Conservation (phyloP, 768 basidiomycete species). For the Auriscalpium vulgare region DNA sequence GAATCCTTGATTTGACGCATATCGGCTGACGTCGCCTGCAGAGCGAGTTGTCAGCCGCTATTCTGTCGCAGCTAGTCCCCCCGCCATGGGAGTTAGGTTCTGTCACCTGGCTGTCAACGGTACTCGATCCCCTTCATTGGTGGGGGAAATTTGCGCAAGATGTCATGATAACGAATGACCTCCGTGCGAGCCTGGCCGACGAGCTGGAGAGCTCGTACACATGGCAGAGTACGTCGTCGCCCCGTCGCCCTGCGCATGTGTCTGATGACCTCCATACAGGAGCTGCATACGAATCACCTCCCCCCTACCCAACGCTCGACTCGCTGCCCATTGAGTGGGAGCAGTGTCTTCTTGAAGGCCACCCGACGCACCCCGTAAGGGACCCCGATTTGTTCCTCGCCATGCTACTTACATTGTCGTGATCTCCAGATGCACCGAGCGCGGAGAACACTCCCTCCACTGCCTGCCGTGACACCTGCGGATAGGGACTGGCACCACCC, state of each 20-base stretch:
- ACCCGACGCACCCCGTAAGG: constrained; percentile 51
- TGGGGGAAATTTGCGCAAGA: constrained; percentile 38
- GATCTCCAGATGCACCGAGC: constrained; percentile 46
- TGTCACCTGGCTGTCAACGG: constrained; percentile 19
- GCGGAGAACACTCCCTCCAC: constrained; percentile 26
- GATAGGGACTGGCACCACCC: constrained; percentile 44
- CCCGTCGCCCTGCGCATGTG: background rate
- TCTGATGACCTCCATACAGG: constrained; percentile 20
- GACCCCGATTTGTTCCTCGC: background rate
- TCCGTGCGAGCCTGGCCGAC: constrained; percentile 28
- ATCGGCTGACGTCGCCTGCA: background rate
- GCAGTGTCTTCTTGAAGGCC: constrained; percentile 49
- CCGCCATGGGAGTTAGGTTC: constrained; percentile 33
- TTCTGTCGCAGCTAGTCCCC: constrained; percentile 26
- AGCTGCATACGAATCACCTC: constrained; percentile 32
- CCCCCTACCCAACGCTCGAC: constrained; percentile 31
- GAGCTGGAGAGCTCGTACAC: constrained; percentile 36
- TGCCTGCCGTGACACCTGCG: constrained; percentile 4
- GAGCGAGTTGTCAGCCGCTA: constrained; percentile 21
- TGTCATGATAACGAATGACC: constrained; percentile 24
- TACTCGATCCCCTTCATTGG: constrained; percentile 28
- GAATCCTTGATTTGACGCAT: background rate
- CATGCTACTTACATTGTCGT: constrained; percentile 1
- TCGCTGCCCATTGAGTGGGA: constrained; percentile 46
- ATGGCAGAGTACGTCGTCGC: constrained; percentile 33